Percentiles rank a stretch among this genome's conserved stretches.
Evolutionary conservation across 2,329 filamentous ascomycete genomes (phyloP).

Genomic region (Botrytis aclada): DNA sequence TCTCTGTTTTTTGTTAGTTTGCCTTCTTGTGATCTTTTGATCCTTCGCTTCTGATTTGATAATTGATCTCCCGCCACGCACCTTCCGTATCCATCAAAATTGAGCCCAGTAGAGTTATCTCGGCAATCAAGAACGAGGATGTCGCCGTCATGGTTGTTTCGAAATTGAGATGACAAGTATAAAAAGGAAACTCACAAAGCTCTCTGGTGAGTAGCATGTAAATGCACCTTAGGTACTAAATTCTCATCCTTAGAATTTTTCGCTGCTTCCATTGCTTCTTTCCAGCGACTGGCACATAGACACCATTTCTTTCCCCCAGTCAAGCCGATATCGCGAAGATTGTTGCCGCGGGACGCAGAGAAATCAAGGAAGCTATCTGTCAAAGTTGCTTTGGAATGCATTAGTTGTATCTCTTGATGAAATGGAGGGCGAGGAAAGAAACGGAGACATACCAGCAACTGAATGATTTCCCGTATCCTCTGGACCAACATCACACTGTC

Average conservation of each 20-base stretch:
- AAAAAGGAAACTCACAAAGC: conserved; percentile 34
- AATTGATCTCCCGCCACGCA: neutral
- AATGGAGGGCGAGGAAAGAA: neutral
- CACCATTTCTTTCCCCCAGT: conserved; percentile 61
- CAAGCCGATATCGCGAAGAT: conserved; percentile 53
- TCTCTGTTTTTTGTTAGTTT: conserved; percentile 8
- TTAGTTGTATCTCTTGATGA: neutral
- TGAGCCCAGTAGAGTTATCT: no score
- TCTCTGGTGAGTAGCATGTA: conserved; percentile 40
- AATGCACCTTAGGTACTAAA: conserved; percentile 37
- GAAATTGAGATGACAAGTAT: neutral
- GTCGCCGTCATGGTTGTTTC: neutral
- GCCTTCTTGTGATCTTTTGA: neutral
- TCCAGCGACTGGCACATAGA: conserved; percentile 57
- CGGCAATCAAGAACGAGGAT: no score
- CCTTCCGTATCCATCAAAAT: neutral
- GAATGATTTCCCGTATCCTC: conserved; percentile 58
- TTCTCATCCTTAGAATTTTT: conserved; percentile 8
- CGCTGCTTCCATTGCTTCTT: conserved; percentile 46
- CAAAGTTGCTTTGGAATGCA: conserved; percentile 43
- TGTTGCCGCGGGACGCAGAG: conserved; percentile 55
- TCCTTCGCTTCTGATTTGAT: no score
- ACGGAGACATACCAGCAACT: conserved; percentile 42
- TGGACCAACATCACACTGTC: conserved; percentile 54
- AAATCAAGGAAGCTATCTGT: conserved; percentile 62